Conservation (phyloP, 441 rosid genomes). For the Aleurites moluccanus region DNA sequence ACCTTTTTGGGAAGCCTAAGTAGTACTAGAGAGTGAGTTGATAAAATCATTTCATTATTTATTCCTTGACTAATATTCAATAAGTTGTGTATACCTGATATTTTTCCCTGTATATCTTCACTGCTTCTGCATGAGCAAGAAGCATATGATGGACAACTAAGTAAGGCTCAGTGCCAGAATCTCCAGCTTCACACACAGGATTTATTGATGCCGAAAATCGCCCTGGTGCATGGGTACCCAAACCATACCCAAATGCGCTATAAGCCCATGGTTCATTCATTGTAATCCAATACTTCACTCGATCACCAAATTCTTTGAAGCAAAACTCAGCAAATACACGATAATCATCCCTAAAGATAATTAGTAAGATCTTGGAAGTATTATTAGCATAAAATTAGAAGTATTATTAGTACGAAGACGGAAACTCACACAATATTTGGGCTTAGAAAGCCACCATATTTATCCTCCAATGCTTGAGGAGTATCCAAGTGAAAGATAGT, state of each 20-base stretch:
- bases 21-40: no score
- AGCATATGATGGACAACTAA: conserved; percentile 35
- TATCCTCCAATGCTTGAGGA: conserved; percentile 27
- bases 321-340: conserved; percentile 40
- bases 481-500: conserved; percentile 31
- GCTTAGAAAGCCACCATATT: background rate
- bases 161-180: conserved; percentile 39
- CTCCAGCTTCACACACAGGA: background rate
- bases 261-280: conserved; percentile 39
- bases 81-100: conserved; percentile 16
- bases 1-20: conserved; percentile 10
- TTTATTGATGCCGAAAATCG: background rate
- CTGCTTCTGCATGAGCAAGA: conserved; percentile 43
- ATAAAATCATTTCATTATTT: no score
- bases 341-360: conserved; percentile 36
- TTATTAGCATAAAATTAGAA: no score
- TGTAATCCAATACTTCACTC: conserved; percentile 51
- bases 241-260: background rate
- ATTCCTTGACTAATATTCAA: no score
- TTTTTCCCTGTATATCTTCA: conserved; percentile 32
- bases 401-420: no score
- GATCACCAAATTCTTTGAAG: conserved; percentile 43
- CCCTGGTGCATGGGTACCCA: background rate
- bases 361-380: no score
- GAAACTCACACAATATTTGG: background rate